Conservation (phyloP, 257 asterid genomes). For the Nicotiana attenuata region DNA sequence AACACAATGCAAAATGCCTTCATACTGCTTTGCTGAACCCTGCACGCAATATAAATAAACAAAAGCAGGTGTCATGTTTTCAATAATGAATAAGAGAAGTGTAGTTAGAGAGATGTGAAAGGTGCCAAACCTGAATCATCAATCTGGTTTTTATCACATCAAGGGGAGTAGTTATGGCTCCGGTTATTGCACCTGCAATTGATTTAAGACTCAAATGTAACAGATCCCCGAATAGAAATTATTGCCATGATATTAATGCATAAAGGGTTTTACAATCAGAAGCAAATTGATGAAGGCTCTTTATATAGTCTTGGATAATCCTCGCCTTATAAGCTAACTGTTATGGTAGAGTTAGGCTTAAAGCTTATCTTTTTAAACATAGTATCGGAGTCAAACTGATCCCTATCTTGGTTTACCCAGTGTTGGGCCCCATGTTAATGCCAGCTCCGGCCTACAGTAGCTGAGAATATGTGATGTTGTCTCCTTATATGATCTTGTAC, state of each 20-base stretch:
- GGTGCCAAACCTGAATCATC: constrained; percentile 54
- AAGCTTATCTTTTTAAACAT: too few species aligned
- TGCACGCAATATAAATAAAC: constrained; percentile 10
- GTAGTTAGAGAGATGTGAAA: neutral
- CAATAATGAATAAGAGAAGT: neutral
- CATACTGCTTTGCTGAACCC: constrained; percentile 61
- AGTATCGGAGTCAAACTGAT: too few species aligned
- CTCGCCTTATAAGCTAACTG: too few species aligned
- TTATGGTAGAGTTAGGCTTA: too few species aligned
- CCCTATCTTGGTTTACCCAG: too few species aligned
- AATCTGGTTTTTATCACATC: constrained; percentile 67
- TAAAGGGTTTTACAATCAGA: neutral
- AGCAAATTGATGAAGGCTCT: too few species aligned
- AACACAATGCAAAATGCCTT: constrained; percentile 46
- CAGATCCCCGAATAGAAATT: neutral
- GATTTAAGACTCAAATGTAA: neutral
- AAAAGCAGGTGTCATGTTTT: neutral
- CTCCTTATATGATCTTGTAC: too few species aligned
- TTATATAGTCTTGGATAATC: too few species aligned
- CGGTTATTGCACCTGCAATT: constrained; percentile 55
- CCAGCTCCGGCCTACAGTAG: too few species aligned
- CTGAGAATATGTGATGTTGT: too few species aligned
- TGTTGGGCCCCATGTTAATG: too few species aligned
- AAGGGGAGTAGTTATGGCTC: constrained; percentile 67
- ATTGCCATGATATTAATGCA: neutral